phyloP scores from a whole-genome alignment of 2,329 filamentous ascomycete genomes.

The Colletotrichum aenigma region DNA sequence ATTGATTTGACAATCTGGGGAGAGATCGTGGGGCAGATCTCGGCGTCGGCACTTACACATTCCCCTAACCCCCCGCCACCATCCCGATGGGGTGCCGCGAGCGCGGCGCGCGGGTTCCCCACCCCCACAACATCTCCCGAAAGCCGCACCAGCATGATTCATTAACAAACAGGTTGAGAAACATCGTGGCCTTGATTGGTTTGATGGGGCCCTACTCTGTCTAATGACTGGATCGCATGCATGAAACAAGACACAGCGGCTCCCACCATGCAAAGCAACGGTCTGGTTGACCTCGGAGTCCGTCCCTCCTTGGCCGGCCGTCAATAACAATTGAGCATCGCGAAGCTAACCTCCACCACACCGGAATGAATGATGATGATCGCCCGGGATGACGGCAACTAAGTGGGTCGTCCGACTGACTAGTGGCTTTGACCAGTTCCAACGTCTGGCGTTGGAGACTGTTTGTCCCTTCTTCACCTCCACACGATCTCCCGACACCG shows the following conservation, averaged over 20 bases:
- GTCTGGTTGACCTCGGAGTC: neutral
- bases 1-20: neutral
- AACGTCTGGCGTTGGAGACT: neutral
- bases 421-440: neutral
- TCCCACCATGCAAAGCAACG: neutral
- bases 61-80: neutral
- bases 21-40: neutral
- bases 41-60: neutral
- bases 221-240: neutral
- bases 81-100: neutral
- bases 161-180: neutral
- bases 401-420: neutral
- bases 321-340: neutral
- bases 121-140: neutral
- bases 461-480: neutral
- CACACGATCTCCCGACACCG: neutral
- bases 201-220: neutral
- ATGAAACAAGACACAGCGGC: neutral
- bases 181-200: neutral
- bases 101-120: neutral
- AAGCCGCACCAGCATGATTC: neutral
- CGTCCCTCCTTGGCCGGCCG: neutral
- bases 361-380: neutral
- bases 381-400: neutral
- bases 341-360: neutral